A percentile compares a stretch with the other conserved stretches of the same genome.
Conservation (phyloP, 2,329 filamentous ascomycete species). For the Pseudogymnoascus sp. region DNA sequence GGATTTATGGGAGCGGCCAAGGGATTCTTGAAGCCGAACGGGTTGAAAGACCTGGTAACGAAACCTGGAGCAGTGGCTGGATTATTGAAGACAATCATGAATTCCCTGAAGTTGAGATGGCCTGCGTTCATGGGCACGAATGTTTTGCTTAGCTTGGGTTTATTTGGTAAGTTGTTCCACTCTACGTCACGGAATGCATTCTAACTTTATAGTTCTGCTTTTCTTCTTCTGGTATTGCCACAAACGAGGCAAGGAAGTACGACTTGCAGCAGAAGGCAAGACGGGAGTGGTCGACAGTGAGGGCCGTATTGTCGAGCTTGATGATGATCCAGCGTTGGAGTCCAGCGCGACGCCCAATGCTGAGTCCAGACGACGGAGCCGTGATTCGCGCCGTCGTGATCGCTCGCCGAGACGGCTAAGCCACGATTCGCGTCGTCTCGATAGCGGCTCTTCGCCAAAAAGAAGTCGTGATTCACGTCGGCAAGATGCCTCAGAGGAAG, state of each 20-base stretch:
- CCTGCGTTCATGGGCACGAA: slow-evolving; percentile 88
- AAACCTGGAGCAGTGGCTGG: slow-evolving; percentile 80
- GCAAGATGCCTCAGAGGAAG: not conserved
- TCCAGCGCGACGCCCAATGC: not conserved
- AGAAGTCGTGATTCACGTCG: not conserved
- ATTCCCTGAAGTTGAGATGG: slow-evolving; percentile 77
- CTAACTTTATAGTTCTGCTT: slow-evolving; percentile 52
- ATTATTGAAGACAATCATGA: slow-evolving; percentile 83
- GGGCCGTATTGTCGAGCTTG: slow-evolving; percentile 20
- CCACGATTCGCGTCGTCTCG: not conserved
- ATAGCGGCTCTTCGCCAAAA: not conserved
- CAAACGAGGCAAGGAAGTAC: slow-evolving; percentile 81
- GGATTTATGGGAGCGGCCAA: slow-evolving; percentile 48
- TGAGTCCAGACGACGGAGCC: not conserved
- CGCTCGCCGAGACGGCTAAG: not conserved
- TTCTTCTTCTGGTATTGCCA: slow-evolving; percentile 98
- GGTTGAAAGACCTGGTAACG: slow-evolving; percentile 68
- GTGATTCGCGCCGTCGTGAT: not conserved
- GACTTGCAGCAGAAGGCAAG: slow-evolving; percentile 40
- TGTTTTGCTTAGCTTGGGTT: slow-evolving; percentile 77
- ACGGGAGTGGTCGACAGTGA: slow-evolving; percentile 17
- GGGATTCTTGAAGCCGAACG: slow-evolving; percentile 61
- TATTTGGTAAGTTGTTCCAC: slow-evolving; percentile 61
- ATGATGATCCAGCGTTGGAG: slow-evolving; percentile 20
- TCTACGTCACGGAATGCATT: not conserved